Evolutionary conservation across 2,329 filamentous ascomycete genomes (phyloP).

Genomic region (Emydomyces testavorans): DNA sequence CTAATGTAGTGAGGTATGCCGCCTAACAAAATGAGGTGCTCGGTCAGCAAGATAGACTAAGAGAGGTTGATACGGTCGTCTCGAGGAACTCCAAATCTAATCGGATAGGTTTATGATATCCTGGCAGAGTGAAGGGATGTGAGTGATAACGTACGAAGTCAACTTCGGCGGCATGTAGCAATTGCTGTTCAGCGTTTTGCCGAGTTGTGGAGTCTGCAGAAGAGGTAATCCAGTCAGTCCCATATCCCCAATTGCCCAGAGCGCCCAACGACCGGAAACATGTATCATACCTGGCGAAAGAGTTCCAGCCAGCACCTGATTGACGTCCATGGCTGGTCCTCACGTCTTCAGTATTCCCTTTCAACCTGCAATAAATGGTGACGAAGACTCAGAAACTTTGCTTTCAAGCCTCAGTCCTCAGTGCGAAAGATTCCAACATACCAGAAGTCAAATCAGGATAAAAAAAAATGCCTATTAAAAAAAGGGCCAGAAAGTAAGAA

Average conservation of each 20-base stretch:
- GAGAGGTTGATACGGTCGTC: background rate
- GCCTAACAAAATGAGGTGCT: slow-evolving; percentile 47
- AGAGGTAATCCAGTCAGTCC: background rate
- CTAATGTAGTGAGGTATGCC: slow-evolving; percentile 82
- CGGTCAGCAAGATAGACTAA: background rate
- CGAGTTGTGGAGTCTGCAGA: slow-evolving; percentile 71
- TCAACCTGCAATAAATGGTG: slow-evolving; percentile 4
- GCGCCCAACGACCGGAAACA: background rate
- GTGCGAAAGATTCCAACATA: slow-evolving; percentile 7
- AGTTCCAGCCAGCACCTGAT: slow-evolving; percentile 93
- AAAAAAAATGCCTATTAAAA: background rate
- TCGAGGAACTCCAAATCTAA: background rate
- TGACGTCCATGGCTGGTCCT: slow-evolving; percentile 73
- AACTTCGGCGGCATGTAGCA: slow-evolving; percentile 78
- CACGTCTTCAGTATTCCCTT: background rate
- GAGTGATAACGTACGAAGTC: slow-evolving; percentile 65
- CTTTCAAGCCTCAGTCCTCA: background rate
- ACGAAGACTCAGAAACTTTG: slow-evolving; percentile 8
- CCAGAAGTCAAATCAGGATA: background rate
- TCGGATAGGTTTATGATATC: slow-evolving; percentile 5
- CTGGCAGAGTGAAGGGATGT: slow-evolving; percentile 5
- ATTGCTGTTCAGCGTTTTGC: slow-evolving; percentile 85
- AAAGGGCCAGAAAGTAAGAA: background rate
- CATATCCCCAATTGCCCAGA: background rate
- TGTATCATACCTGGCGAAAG: slow-evolving; percentile 70